Percentiles rank a stretch among this genome's conserved stretches.
Evolutionary conservation across 305 asterid species (phyloP).

Genomic region (Nicotiana rustica): DNA sequence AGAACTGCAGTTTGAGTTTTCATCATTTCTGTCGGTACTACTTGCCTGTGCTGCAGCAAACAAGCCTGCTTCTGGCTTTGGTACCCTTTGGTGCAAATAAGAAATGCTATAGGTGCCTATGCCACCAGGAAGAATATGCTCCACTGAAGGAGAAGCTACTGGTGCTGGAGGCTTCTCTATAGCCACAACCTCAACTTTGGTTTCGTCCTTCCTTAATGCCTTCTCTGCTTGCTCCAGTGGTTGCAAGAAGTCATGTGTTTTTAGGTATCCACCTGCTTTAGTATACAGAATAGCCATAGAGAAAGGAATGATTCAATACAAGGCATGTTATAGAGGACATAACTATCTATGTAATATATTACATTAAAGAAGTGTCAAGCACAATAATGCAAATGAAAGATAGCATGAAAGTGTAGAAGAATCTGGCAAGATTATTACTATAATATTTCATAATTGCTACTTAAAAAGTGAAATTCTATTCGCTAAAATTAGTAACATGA

Average conservation of each 20-base stretch:
- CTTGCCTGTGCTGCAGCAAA: conserved; percentile 59
- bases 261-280: conserved; percentile 68
- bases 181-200: conserved; percentile 49
- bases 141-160: conserved; percentile 55
- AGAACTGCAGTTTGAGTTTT: conserved; percentile 78
- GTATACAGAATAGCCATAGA: conserved; percentile 21
- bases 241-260: conserved; percentile 93
- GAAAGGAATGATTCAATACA: not conserved
- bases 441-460: conserved; percentile 32
- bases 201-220: conserved; percentile 56
- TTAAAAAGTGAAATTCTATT: too few relatives aligned
- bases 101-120: conserved; percentile 85
- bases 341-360: not conserved
- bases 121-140: conserved; percentile 85
- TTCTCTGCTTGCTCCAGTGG: conserved; percentile 81
- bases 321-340: not conserved
- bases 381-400: not conserved
- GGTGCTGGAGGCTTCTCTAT: conserved; percentile 59
- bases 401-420: not conserved
- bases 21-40: conserved; percentile 62
- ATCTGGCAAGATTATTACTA: not conserved
- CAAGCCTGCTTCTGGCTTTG: conserved; percentile 65
- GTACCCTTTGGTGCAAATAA: conserved; percentile 67
- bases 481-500: too few relatives aligned
- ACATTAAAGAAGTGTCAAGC: not conserved